phyloP scores from a whole-genome alignment of 805 yeast genomes.

The Suhomyces faveliae region DNA sequence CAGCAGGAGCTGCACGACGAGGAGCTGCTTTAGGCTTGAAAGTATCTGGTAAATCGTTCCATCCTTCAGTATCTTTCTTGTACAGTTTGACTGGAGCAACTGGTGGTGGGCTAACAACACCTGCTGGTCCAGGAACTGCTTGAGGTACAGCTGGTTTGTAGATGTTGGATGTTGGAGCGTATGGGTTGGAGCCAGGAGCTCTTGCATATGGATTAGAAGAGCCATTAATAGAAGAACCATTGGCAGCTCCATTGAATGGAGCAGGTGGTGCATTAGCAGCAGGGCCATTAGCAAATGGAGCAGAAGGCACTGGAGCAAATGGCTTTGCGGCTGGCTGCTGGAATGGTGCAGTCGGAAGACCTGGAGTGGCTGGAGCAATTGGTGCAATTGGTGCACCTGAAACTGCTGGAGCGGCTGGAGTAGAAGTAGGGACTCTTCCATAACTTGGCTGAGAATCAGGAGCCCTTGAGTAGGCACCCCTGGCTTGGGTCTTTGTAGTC shows the following conservation, averaged over 20 bases:
- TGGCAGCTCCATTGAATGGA: too few species aligned
- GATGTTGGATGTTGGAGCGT: slow-evolving; percentile 23
- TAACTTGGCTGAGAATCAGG: slow-evolving; percentile 4
- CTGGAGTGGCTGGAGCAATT: slow-evolving; percentile 22
- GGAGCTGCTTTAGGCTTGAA: slow-evolving; percentile 41
- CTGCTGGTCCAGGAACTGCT: slow-evolving; percentile 2
- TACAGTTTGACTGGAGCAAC: slow-evolving; percentile 24
- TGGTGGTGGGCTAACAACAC: slow-evolving; percentile 22
- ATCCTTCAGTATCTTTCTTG: slow-evolving; percentile 58
- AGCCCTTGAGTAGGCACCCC: slow-evolving; percentile 3
- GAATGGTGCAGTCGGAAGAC: slow-evolving; percentile 3
- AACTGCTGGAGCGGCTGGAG: slow-evolving; percentile 14
- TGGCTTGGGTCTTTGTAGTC: slow-evolving; percentile 6
- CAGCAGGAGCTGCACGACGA: slow-evolving; percentile 47
- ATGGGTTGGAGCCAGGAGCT: slow-evolving; percentile 19
- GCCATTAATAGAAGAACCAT: too few species aligned
- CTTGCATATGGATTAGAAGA: slow-evolving; percentile 39
- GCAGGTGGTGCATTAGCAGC: too few species aligned
- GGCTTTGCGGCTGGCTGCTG: slow-evolving; percentile 3
- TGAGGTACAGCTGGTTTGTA: slow-evolving; percentile 23
- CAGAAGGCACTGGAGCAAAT: slow-evolving; percentile 1
- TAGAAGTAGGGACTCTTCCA: slow-evolving; percentile 3
- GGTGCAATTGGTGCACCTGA: slow-evolving; percentile 28
- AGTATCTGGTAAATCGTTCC: slow-evolving; percentile 67
- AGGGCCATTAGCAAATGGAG: too few species aligned